Base-by-base conservation (phyloP, 805 yeast species). In the Nakazawaea anatomiae region DNA sequence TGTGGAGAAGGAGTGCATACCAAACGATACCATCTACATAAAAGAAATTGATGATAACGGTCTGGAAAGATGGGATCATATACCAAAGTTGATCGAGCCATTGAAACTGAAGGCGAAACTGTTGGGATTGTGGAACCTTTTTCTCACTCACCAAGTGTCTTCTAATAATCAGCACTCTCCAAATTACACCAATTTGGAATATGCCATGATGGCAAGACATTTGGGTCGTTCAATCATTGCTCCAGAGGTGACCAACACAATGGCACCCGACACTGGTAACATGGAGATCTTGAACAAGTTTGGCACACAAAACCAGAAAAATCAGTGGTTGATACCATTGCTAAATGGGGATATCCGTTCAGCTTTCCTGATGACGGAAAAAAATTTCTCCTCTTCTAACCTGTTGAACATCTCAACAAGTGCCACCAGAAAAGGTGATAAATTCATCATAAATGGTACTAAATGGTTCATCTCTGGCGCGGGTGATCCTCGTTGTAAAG, bases 381-480 rank as follows among this genome's bases (percentile, higher is more conserved):
- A 73, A 58, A 80, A 82, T 29, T 71, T 76, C 11, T 75, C 83
- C 4, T 78, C 84, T 0, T 80, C 86, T 11, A 81, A 83, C 61
- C 85, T 86, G 1, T 70, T 82, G 55, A 82, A 81, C 62, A 79
- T 82, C 52, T 69, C 78, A 1, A 64, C 76, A 40, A 59, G 70
- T 31, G 82, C 83, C 32, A 70, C 66, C 52, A 58, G 59, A 5
- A 63, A 60, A 12, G 83, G 79, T 3, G 71, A 74, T 53, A 36
- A 52, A 11, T 77, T 71, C 48, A 75, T 80, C 2, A 56, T 83
- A 45, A 77, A 78, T 54, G 87, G 87, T 5, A 72, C 79, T 49
- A 83, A 83, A 61, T 82, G 87, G 87, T 82, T 82, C 74, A 82
- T 85, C 3, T 79, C 85, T 0, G 87, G 87, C 31, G 86, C 85